Conservation (phyloP, 345 rosid genomes). For the Eucalyptus cladocalyx region DNA sequence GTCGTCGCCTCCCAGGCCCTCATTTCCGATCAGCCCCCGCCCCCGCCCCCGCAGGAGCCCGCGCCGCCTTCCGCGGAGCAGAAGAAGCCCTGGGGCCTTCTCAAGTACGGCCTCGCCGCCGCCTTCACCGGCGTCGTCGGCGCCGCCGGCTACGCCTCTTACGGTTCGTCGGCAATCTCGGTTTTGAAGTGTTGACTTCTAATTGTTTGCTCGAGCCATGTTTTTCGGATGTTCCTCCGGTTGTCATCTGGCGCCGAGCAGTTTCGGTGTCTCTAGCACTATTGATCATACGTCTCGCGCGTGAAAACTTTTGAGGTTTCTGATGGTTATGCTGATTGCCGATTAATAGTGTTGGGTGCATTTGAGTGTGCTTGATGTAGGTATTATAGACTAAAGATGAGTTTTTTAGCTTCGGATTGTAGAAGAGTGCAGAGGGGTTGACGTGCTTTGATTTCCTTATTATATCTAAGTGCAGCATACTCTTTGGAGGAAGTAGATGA, state of each 20-base stretch:
- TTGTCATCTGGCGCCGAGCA: not conserved
- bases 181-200: not conserved
- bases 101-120: slow-evolving; percentile 39
- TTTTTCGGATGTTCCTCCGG: not conserved
- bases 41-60: not conserved
- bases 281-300: not conserved
- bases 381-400: not conserved
- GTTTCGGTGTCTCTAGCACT: not conserved
- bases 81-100: slow-evolving; percentile 37
- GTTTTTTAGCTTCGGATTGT: not conserved
- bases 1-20: slow-evolving; percentile 31
- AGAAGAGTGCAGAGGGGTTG: not conserved
- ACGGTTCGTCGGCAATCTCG: slow-evolving; percentile 22
- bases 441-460: not conserved
- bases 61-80: slow-evolving; percentile 6
- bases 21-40: slow-evolving; percentile 19
- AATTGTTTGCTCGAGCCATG: not conserved
- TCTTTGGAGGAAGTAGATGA: slow-evolving; percentile 57
- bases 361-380: not conserved
- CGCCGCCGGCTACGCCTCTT: slow-evolving; percentile 43
- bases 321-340: not conserved
- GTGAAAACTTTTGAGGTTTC: not conserved
- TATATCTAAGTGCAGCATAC: slow-evolving; percentile 37
- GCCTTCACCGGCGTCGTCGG: slow-evolving; percentile 53
- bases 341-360: not conserved